A percentile compares a stretch with the other conserved stretches of the same genome.
phyloP scores from a whole-genome alignment of 495 filamentous ascomycete genomes.

The Parathielavia appendiculata region DNA sequence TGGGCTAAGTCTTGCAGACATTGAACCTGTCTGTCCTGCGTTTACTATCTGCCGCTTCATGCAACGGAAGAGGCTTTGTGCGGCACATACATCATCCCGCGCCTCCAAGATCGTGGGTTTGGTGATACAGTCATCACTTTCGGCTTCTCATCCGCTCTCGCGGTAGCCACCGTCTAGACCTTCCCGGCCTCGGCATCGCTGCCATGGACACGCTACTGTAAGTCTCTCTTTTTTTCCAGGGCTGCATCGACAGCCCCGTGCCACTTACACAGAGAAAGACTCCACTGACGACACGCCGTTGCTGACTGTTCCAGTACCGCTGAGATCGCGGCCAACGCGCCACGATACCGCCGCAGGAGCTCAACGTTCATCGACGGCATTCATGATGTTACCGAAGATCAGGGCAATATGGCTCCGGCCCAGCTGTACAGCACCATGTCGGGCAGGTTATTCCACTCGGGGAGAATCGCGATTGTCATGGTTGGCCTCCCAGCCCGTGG shows the following conservation, averaged over 20 bases:
- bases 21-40: no score
- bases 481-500: conserved; percentile 94
- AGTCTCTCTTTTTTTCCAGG: neutral
- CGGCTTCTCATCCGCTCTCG: no score
- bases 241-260: neutral
- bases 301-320: conserved; percentile 56
- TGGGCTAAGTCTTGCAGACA: no score
- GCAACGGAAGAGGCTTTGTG: no score
- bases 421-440: conserved; percentile 98
- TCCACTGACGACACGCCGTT: neutral
- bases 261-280: no score
- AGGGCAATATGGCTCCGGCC: conserved; percentile 77
- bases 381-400: conserved; percentile 82
- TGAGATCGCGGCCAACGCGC: conserved; percentile 80
- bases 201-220: neutral
- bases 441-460: conserved; percentile 93
- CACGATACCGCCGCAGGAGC: conserved; percentile 75
- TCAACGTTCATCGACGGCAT: conserved; percentile 97
- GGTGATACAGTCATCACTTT: no score
- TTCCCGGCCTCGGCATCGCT: no score
- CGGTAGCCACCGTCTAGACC: no score
- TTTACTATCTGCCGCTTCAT: no score
- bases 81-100: no score
- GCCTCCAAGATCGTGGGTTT: no score
- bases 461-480: conserved; percentile 93